Evolutionary conservation across 768 basidiomycete species (phyloP).

Genomic region (Suillus paluster): DNA sequence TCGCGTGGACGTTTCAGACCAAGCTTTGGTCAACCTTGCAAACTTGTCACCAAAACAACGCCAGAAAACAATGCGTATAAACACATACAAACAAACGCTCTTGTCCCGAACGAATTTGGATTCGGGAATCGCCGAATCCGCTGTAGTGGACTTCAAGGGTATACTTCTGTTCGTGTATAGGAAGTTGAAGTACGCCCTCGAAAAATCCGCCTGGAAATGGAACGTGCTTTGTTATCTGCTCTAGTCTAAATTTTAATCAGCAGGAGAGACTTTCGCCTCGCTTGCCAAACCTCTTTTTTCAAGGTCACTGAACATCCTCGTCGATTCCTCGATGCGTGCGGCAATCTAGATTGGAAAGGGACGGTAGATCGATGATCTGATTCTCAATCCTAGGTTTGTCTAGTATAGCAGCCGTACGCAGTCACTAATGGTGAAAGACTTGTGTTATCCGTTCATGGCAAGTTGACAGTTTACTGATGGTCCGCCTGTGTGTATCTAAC

Average conservation of each 20-base stretch:
- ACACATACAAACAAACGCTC: not conserved
- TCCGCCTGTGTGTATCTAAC: not conserved
- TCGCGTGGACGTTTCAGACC: not conserved
- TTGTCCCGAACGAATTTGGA: not conserved
- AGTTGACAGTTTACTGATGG: too few species aligned
- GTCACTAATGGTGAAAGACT: not conserved
- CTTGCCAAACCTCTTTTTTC: too few species aligned
- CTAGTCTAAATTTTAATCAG: too few species aligned
- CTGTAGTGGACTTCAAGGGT: too few species aligned
- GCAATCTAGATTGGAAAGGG: not conserved
- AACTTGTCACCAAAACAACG: not conserved
- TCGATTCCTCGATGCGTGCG: not conserved
- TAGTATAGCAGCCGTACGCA: not conserved
- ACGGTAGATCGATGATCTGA: not conserved
- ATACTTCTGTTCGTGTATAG: too few species aligned
- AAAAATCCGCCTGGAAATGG: too few species aligned
- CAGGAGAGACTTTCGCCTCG: too few species aligned
- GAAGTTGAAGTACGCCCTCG: too few species aligned
- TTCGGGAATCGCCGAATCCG: not conserved
- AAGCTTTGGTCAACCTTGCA: too few species aligned
- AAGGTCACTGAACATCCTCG: too few species aligned
- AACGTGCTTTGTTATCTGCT: too few species aligned
- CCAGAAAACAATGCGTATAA: slow-evolving; percentile 4
- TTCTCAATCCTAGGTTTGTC: not conserved
- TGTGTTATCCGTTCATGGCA: not conserved